Evolutionary conservation across 2,329 filamentous ascomycete genomes (phyloP).

Genomic region (Chaetomiaceae sp.): DNA sequence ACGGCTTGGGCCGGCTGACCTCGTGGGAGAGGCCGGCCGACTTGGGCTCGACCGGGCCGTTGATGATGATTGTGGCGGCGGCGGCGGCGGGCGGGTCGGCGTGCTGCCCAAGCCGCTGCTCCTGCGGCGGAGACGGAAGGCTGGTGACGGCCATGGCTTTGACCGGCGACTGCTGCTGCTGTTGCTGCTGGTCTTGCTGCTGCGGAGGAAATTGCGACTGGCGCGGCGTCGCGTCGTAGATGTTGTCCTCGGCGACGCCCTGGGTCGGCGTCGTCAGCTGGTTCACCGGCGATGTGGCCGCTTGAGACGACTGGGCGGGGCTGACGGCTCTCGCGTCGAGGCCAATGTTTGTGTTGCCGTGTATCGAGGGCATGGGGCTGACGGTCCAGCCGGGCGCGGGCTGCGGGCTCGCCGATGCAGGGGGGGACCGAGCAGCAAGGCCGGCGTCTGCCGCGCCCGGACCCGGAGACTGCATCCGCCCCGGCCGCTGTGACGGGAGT

Average conservation of each 20-base stretch:
- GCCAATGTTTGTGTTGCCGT: neutral
- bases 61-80: slow-evolving; percentile 5
- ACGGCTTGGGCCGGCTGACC: neutral
- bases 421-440: slow-evolving; percentile 4
- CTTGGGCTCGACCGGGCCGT: slow-evolving; percentile 13
- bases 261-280: slow-evolving; percentile 15
- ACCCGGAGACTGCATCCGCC: neutral
- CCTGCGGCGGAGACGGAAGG: neutral
- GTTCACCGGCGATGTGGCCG: neutral
- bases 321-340: slow-evolving; percentile 17
- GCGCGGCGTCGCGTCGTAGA: slow-evolving; percentile 31
- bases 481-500: slow-evolving; percentile 18
- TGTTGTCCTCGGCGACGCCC: slow-evolving; percentile 25
- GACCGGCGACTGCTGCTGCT: neutral
- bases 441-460: slow-evolving; percentile 6
- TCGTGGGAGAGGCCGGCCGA: slow-evolving; percentile 15
- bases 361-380: slow-evolving; percentile 12
- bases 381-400: slow-evolving; percentile 15
- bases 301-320: slow-evolving; percentile 18
- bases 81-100: neutral
- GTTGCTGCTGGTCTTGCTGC: slow-evolving; percentile 4
- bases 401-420: slow-evolving; percentile 15
- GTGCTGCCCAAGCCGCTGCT: neutral
- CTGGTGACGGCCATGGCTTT: neutral
- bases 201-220: slow-evolving; percentile 17